phyloP scores from a whole-genome alignment of 768 basidiomycete genomes.

The Ramaria sp. region DNA sequence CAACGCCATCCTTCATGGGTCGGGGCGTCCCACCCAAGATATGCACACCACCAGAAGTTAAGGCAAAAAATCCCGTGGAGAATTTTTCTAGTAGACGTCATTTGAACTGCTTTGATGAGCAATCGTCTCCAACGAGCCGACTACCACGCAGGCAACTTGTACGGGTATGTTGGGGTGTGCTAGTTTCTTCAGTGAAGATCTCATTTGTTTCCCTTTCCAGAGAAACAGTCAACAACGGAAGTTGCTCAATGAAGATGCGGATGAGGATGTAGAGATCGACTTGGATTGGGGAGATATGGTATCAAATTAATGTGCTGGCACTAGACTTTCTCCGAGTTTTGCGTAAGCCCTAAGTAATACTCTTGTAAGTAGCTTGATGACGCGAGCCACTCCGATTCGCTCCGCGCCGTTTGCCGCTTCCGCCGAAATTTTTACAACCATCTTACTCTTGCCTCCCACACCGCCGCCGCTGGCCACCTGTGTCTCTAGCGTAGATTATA shows the following conservation, averaged over 20 bases:
- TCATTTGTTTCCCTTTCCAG: background rate
- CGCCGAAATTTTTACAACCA: conserved; percentile 11
- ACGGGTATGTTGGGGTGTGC: background rate
- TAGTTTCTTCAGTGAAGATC: background rate
- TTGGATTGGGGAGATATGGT: conserved; percentile 5
- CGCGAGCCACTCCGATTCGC: background rate
- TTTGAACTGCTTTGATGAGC: background rate
- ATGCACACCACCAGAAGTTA: background rate
- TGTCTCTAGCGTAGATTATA: conserved; percentile 3
- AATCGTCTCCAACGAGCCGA: background rate
- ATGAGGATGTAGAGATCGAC: conserved; percentile 5
- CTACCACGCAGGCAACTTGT: background rate
- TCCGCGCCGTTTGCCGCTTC: background rate
- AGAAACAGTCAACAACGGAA: background rate
- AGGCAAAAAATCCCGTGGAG: background rate
- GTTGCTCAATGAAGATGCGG: background rate
- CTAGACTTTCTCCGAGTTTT: background rate
- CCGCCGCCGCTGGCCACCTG: conserved; percentile 15
- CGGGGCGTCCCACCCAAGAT: background rate
- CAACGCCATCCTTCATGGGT: background rate
- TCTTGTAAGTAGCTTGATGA: background rate
- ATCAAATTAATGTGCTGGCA: background rate
- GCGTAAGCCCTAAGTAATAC: background rate
- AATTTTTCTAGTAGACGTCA: too few species aligned
- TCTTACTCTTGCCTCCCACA: conserved; percentile 15